Percentiles rank a stretch among this genome's conserved stretches.
Evolutionary conservation across 1,284 basidiomycete species (phyloP).

Genomic region (Pterulicium gracile): DNA sequence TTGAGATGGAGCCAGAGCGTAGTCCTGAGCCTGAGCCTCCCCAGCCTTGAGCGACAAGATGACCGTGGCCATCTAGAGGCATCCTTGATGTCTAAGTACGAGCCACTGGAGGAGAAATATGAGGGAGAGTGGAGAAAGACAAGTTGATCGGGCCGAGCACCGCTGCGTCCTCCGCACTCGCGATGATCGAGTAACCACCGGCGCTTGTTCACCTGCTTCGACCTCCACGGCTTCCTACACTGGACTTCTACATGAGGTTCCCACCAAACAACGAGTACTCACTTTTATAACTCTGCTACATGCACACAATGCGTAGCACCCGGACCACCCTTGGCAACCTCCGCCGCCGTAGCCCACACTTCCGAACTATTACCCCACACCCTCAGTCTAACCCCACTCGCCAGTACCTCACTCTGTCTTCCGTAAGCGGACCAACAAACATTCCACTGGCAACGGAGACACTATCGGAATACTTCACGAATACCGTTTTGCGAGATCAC

Average conservation of each 20-base stretch:
- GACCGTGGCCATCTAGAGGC: constrained; percentile 71
- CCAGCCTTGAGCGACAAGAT: constrained; percentile 82
- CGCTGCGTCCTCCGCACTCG: too few relatives aligned
- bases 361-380: background rate
- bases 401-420: constrained; percentile 31
- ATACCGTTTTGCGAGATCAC: constrained; percentile 41
- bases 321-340: too few relatives aligned
- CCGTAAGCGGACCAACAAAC: constrained; percentile 45
- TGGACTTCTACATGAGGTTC: too few relatives aligned
- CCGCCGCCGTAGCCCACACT: background rate
- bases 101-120: too few relatives aligned
- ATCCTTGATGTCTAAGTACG: constrained; percentile 26
- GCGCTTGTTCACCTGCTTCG: too few relatives aligned
- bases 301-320: too few relatives aligned
- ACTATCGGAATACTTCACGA: constrained; percentile 51
- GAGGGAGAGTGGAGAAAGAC: too few relatives aligned
- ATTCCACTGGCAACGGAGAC: constrained; percentile 54
- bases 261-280: too few relatives aligned
- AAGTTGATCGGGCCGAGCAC: too few relatives aligned
- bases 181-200: too few relatives aligned
- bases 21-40: constrained; percentile 71
- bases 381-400: background rate
- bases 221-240: too few relatives aligned
- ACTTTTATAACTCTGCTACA: too few relatives aligned
- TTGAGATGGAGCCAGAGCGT: constrained; percentile 52